A percentile compares a stretch with the other conserved stretches of the same genome.
phyloP scores from a whole-genome alignment of 2,329 filamentous ascomycete genomes.

The Geosmithia morbida region DNA sequence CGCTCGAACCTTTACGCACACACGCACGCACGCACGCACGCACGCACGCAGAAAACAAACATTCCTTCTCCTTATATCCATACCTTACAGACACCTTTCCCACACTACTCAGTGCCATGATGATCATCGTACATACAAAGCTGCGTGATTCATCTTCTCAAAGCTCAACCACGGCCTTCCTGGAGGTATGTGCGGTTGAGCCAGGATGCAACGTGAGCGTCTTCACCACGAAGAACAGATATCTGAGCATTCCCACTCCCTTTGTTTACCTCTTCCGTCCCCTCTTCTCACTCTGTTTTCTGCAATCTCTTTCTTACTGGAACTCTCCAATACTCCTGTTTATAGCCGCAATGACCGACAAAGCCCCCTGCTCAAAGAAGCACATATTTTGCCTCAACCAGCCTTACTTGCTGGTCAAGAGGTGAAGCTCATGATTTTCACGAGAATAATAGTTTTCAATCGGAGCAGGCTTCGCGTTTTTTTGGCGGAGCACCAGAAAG shows the following conservation, averaged over 20 bases:
- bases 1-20: no score
- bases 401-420: background rate
- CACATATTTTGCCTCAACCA: background rate
- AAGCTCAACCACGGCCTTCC: background rate
- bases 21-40: no score
- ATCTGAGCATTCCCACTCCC: slow-evolving; percentile 24
- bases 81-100: no score
- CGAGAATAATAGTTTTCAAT: slow-evolving; percentile 37
- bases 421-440: slow-evolving; percentile 15
- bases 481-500: background rate
- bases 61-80: no score
- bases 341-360: slow-evolving; percentile 22
- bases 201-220: slow-evolving; percentile 1
- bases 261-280: background rate
- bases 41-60: no score
- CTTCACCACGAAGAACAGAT: slow-evolving; percentile 27
- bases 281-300: background rate
- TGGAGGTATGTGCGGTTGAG: background rate
- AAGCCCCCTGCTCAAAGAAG: slow-evolving; percentile 7
- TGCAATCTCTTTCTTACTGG: background rate
- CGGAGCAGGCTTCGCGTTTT: slow-evolving; percentile 24
- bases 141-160: background rate
- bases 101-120: background rate
- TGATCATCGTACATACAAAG: slow-evolving; percentile 1
- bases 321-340: background rate